A percentile compares a stretch with the other conserved stretches of the same genome.
phyloP scores from a whole-genome alignment of 495 filamentous ascomycete species.

The Acidomyces sp. region DNA sequence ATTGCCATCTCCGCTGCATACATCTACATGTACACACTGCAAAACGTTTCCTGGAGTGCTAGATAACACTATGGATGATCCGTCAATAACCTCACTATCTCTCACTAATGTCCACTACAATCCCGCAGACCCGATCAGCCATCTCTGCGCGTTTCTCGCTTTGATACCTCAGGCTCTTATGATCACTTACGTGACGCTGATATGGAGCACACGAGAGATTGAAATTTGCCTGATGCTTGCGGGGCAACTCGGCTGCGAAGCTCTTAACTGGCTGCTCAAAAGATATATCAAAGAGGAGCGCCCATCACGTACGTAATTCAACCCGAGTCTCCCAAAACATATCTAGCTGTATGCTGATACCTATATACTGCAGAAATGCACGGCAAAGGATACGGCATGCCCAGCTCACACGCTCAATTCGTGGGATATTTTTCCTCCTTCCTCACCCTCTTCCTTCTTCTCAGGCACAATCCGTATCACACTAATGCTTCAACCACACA shows the following conservation, averaged over 20 bases:
- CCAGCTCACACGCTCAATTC: slow-evolving; percentile 94
- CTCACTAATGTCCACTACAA: slow-evolving; percentile 96
- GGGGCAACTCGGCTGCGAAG: slow-evolving; percentile 87
- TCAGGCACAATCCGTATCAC: slow-evolving; percentile 52
- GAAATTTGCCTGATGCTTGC: slow-evolving; percentile 84
- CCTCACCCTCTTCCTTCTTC: slow-evolving; percentile 64
- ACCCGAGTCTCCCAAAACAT: not conserved
- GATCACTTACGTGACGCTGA: slow-evolving; percentile 74
- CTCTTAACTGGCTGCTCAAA: slow-evolving; percentile 82
- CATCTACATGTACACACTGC: no score
- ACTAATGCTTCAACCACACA: slow-evolving; percentile 33
- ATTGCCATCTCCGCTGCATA: no score
- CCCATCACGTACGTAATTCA: slow-evolving; percentile 42
- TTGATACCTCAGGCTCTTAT: slow-evolving; percentile 84
- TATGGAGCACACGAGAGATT: slow-evolving; percentile 79
- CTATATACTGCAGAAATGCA: slow-evolving; percentile 51
- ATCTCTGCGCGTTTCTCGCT: slow-evolving; percentile 81
- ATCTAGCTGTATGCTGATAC: not conserved
- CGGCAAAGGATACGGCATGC: slow-evolving; percentile 96
- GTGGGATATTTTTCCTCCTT: slow-evolving; percentile 77
- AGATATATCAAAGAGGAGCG: slow-evolving; percentile 83
- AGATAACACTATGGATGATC: slow-evolving; percentile 40
- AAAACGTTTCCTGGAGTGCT: no score
- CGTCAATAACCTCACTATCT: slow-evolving; percentile 74
- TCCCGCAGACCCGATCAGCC: slow-evolving; percentile 70